Base-by-base conservation (phyloP, 1,284 basidiomycete genomes). In the Clitocybe nebularis region DNA sequence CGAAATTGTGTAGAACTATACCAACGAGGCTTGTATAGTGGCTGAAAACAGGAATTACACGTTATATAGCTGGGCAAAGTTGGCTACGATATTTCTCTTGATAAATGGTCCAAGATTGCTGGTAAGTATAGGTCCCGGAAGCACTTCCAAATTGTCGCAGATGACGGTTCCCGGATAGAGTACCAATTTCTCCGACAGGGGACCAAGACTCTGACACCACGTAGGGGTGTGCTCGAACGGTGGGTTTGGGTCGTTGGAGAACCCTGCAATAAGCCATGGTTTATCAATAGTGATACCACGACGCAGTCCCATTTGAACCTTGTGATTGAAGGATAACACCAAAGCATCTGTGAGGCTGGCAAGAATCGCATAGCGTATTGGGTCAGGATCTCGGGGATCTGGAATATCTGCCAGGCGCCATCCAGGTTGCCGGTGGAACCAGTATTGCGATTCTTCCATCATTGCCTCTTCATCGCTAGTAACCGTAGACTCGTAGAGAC, bases 301-400 rank as follows among this genome's bases (percentile, higher is more conserved):
- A 29, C 9, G 26, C 9, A 38, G 7, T 11, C 4, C 36, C 14
- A 38, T 5, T n/a, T 26, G n/a, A 4, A 53, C 45, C n/a, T 39
- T 40, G 26, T 41, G 39, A 13, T 52, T 51, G 40, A 43, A 52
- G 17, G 49, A 25, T 28, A 43, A 37, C 4, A 29, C 38, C 24
- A 52, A 32, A 14, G 37, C 25, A 22, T 45, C 30, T 9, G 32
- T 38, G 8, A 52, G 24, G 7, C 25, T 25, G 4, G 50, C 50
- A 10, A 48, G 39, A 4, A 52, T 34, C 21, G 37, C 42, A 32
- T 43, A 49, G 0, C 14, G 21, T 0, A 38, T 9, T 20, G 57
- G 54, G 0, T 53, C 37, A 5, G 42, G 20, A 29, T 51, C 50
- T 17, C 19, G 10, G 48, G 60, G 46, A 51, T 65, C 29, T 56